A percentile compares a stretch with the other conserved stretches of the same genome.
phyloP scores from a whole-genome alignment of 2,329 filamentous ascomycete species.

The Colletotrichum ledebouriae region DNA sequence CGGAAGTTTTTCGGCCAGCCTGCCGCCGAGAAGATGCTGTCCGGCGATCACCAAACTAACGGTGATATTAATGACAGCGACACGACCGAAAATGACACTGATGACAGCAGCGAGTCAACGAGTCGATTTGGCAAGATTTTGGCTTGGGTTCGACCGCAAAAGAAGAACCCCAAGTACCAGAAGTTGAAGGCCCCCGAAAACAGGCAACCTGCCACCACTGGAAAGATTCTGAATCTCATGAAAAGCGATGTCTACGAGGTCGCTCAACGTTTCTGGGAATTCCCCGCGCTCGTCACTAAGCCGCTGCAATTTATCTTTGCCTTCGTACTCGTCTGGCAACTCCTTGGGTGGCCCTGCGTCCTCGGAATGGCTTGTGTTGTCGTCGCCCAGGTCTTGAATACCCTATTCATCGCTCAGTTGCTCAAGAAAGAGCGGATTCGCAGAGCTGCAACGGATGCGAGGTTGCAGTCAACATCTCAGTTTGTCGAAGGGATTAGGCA shows the following conservation, averaged over 20 bases:
- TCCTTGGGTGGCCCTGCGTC: slow-evolving; percentile 85
- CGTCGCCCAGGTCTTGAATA: slow-evolving; percentile 78
- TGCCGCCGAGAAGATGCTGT: slow-evolving; percentile 41
- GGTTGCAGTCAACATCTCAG: slow-evolving; percentile 84
- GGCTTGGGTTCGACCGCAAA: slow-evolving; percentile 25
- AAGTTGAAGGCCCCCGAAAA: slow-evolving; percentile 43
- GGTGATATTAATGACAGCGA: slow-evolving; percentile 42
- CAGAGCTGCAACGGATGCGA: slow-evolving; percentile 80
- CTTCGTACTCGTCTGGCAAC: slow-evolving; percentile 78
- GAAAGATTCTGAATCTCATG: slow-evolving; percentile 91
- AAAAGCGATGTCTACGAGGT: slow-evolving; percentile 86
- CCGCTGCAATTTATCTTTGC: slow-evolving; percentile 83
- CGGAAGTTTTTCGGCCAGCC: slow-evolving; percentile 67
- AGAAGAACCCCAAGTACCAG: slow-evolving; percentile 42
- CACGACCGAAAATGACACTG: slow-evolving; percentile 28
- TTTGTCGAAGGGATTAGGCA: slow-evolving; percentile 90
- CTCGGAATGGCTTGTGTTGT: slow-evolving; percentile 79
- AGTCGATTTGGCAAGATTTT: slow-evolving; percentile 20
- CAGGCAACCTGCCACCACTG: slow-evolving; percentile 80
- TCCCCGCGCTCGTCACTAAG: slow-evolving; percentile 79
- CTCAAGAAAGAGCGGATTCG: slow-evolving; percentile 78
- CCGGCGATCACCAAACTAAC: slow-evolving; percentile 46
- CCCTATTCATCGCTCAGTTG: slow-evolving; percentile 73
- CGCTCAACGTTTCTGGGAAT: slow-evolving; percentile 89
- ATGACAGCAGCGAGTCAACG: slow-evolving; percentile 7